Percentiles rank a stretch among this genome's conserved stretches.
These are phyloP conservation scores for Prunus mume DNA, from an alignment of 306 rosid species.

Conservation along the genomic window DNA sequence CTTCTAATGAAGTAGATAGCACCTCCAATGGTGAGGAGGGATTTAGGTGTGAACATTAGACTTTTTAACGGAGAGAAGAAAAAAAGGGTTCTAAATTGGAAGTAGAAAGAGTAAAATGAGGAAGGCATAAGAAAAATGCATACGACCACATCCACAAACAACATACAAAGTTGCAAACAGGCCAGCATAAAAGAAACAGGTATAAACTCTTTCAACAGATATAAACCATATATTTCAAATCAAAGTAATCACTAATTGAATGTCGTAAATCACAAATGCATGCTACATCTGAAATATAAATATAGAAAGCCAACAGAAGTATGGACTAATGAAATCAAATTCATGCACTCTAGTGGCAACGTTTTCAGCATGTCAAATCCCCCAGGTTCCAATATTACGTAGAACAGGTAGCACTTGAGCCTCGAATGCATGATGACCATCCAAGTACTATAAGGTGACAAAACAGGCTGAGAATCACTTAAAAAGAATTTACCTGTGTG, in stretches of 20 bases:
- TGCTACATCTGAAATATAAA: neutral
- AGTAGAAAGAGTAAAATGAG: neutral
- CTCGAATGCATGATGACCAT: neutral
- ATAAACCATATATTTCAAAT: neutral
- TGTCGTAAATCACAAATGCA: neutral
- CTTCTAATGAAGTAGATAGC: neutral
- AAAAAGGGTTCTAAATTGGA: neutral
- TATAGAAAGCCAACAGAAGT: neutral
- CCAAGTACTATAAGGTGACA: neutral
- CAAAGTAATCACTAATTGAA: neutral
- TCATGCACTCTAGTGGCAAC: neutral
- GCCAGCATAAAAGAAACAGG: neutral
- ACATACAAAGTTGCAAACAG: neutral
- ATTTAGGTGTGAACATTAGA: neutral
- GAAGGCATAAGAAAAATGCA: neutral
- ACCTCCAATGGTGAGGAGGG: neutral
- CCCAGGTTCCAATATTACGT: neutral
- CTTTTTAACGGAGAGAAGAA: neutral
- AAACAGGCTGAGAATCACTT: neutral
- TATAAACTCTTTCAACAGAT: neutral
- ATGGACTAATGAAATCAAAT: neutral
- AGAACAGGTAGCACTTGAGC: neutral
- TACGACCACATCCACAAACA: neutral
- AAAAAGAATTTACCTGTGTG: conserved; percentile 29
- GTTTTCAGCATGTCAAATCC: neutral